phyloP scores from a whole-genome alignment of 2,329 filamentous ascomycete species.

The Teratosphaeria pseudoeucalypti region DNA sequence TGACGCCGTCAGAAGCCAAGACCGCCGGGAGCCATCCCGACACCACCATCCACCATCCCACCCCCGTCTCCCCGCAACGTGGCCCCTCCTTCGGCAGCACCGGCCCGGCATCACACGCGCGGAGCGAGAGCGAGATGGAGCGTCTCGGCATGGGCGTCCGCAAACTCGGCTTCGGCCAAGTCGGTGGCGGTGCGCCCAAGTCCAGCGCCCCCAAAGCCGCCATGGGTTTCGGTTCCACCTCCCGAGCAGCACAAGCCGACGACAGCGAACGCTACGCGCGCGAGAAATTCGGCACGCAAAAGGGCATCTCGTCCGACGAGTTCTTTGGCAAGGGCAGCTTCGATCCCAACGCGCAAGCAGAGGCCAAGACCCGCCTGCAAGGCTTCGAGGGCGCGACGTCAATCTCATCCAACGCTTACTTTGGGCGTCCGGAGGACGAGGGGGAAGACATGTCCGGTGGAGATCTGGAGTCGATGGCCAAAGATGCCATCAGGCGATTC shows the following conservation, averaged over 20 bases:
- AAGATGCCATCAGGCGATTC: constrained; percentile 91
- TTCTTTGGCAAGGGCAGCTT: constrained; percentile 89
- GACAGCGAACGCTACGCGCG: constrained; percentile 77
- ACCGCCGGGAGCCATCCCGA: constrained; percentile 36
- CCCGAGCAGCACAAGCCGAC: constrained; percentile 23
- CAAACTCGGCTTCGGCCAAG: constrained; percentile 78
- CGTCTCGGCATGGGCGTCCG: constrained; percentile 80
- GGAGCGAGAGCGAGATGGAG: constrained; percentile 68
- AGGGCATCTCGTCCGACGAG: constrained; percentile 94
- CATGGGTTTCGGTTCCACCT: constrained; percentile 63
- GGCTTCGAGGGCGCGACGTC: constrained; percentile 86
- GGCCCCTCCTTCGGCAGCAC: constrained; percentile 53
- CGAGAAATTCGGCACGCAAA: constrained; percentile 81
- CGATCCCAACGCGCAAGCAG: constrained; percentile 67
- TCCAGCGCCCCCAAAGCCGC: constrained; percentile 52
- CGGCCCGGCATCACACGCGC: constrained; percentile 35
- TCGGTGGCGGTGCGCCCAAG: constrained; percentile 47
- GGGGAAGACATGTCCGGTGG: constrained; percentile 45
- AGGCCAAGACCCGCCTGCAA: constrained; percentile 78
- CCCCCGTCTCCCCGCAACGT: constrained; percentile 58
- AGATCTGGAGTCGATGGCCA: constrained; percentile 83
- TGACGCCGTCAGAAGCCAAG: constrained; percentile 39
- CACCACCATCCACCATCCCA: constrained; percentile 60
- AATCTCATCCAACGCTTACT: constrained; percentile 96
- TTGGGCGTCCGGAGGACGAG: constrained; percentile 72